Conservation (phyloP, 176 grass and related monocot species). For the Urochloa ruziziensis region DNA sequence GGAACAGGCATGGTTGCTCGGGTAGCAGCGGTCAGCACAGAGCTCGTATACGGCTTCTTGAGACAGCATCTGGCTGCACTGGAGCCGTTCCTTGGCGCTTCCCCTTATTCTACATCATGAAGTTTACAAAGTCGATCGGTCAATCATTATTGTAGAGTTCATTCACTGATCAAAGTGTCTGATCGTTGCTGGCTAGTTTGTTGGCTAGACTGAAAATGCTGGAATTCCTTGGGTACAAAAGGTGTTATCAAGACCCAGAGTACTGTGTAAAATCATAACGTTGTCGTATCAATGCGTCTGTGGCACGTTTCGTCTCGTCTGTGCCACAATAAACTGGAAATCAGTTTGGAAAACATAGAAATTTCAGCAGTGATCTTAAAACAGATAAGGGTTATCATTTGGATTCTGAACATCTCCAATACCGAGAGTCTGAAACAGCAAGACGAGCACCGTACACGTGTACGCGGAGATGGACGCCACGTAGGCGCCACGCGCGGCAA, state of each 20-base stretch:
- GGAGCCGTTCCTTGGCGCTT: conserved; percentile 56
- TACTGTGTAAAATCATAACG: background rate
- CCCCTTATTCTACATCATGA: conserved; percentile 60
- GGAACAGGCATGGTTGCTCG: conserved; percentile 64
- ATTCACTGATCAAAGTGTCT: background rate
- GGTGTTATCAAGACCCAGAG: background rate
- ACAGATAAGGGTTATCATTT: background rate
- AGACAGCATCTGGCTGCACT: conserved; percentile 59
- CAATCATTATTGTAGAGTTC: background rate
- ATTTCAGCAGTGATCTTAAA: background rate
- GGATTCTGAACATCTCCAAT: no score
- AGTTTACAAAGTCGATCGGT: background rate
- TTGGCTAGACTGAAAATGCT: background rate
- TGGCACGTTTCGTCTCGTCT: background rate
- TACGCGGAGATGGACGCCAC: background rate
- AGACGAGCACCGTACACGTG: background rate
- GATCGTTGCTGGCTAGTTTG: background rate
- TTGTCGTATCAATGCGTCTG: background rate
- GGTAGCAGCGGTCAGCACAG: conserved; percentile 55
- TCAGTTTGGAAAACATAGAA: background rate
- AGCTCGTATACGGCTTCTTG: conserved; percentile 69
- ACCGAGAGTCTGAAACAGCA: no score
- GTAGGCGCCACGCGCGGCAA: background rate
- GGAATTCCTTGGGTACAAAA: background rate
- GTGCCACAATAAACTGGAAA: background rate